Conservation (phyloP, 306 rosid genomes). For the Fragaria nilgerrensis region DNA sequence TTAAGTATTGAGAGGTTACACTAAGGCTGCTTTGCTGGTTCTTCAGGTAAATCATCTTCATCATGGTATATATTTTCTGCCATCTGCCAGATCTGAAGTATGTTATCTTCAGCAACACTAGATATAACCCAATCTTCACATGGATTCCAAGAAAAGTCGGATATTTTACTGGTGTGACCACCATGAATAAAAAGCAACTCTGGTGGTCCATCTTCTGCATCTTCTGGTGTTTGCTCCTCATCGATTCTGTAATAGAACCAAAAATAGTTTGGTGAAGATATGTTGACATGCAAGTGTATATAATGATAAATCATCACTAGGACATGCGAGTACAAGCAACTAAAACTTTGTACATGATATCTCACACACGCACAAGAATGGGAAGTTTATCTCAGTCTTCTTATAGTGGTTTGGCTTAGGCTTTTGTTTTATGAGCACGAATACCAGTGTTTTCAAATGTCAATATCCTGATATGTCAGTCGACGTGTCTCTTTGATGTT, state of each 20-base stretch:
- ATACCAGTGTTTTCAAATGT: neutral
- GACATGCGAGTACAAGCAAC: neutral
- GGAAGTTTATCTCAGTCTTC: neutral
- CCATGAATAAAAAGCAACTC: conserved; percentile 96
- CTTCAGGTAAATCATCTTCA: conserved; percentile 94
- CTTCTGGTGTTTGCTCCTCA: conserved; percentile 93
- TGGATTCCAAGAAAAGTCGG: conserved; percentile 97
- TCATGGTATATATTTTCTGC: conserved; percentile 99
- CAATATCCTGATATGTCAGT: neutral
- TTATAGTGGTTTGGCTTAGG: neutral
- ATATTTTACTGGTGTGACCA: conserved; percentile 97
- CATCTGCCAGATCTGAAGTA: conserved; percentile 99
- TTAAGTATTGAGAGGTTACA: conserved; percentile 22
- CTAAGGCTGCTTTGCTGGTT: conserved; percentile 60
- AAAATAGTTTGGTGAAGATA: neutral
- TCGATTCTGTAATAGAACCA: conserved; percentile 66
- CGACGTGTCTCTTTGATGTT: neutral
- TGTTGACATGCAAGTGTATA: neutral
- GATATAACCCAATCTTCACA: conserved; percentile 98
- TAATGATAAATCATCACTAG: neutral
- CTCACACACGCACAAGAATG: neutral
- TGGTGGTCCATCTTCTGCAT: conserved; percentile 96
- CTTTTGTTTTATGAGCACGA: neutral
- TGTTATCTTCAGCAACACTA: conserved; percentile 97
- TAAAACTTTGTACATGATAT: neutral